Conservation (phyloP, 2,329 filamentous ascomycete species). For the Diaporthe vaccinii region DNA sequence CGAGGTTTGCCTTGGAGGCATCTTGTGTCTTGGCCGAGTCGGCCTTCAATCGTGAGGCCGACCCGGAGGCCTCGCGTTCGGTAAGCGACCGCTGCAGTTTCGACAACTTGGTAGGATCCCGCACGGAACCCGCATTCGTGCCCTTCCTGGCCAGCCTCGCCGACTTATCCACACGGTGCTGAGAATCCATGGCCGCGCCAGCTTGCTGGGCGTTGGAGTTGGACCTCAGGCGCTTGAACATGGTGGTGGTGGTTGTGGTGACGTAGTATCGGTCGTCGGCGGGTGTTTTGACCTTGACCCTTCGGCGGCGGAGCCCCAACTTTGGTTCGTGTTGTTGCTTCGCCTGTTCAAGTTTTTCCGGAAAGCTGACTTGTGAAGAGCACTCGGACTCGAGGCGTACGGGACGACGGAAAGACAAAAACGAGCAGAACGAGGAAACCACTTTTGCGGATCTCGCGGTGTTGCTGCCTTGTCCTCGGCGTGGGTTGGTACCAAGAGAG, state of each 20-base stretch:
- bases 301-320: conserved; percentile 36
- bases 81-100: conserved; percentile 90
- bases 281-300: conserved; percentile 33
- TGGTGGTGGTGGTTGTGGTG: conserved; percentile 63
- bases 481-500: conserved; percentile 58
- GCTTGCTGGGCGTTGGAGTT: conserved; percentile 68
- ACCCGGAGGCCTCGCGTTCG: conserved; percentile 55
- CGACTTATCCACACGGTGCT: conserved; percentile 84
- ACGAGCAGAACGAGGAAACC: conserved; percentile 54
- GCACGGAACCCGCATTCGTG: conserved; percentile 55
- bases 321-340: conserved; percentile 37
- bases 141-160: conserved; percentile 82
- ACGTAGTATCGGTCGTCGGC: conserved; percentile 34
- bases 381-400: conserved; percentile 50
- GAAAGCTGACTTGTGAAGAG: conserved; percentile 39
- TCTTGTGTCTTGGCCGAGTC: conserved; percentile 38
- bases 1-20: conserved; percentile 43
- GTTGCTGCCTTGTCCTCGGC: conserved; percentile 42
- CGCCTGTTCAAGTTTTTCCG: conserved; percentile 33
- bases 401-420: conserved; percentile 48
- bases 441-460: conserved; percentile 38
- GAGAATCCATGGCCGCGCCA: conserved; percentile 50
- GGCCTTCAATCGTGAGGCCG: conserved; percentile 30
- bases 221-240: conserved; percentile 93
- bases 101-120: conserved; percentile 83